phyloP scores from a whole-genome alignment of 495 filamentous ascomycete species.

The Hapsidospora chrysogenum region DNA sequence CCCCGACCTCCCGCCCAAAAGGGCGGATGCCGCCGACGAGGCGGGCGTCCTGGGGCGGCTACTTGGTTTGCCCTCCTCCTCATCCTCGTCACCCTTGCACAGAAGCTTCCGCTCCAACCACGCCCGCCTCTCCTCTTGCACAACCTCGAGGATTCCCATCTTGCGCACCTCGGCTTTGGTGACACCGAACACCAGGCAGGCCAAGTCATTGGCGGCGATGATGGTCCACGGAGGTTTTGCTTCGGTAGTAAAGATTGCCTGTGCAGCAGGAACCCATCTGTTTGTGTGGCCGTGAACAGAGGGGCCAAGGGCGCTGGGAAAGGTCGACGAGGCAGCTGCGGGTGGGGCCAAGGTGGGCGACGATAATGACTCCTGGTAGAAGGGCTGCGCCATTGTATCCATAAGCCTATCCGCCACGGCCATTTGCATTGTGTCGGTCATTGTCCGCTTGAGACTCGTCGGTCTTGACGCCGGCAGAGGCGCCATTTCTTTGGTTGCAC shows the following conservation, averaged over 20 bases:
- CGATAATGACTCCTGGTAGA: conserved; percentile 26
- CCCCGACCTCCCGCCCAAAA: conserved; percentile 45
- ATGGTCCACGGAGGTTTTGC: conserved; percentile 84
- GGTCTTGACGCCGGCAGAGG: conserved; percentile 40
- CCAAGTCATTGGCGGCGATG: conserved; percentile 88
- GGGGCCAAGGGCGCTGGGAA: conserved; percentile 15
- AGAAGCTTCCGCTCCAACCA: conserved; percentile 84
- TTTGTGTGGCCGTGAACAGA: conserved; percentile 69
- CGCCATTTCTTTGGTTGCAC: conserved; percentile 31
- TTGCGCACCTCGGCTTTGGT: conserved; percentile 86
- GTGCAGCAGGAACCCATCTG: conserved; percentile 78
- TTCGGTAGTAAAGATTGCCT: conserved; percentile 94
- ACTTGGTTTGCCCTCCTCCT: conserved; percentile 23
- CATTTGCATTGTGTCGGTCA: conserved; percentile 60
- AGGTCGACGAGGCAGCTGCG: conserved; percentile 12
- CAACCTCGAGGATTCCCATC: conserved; percentile 88
- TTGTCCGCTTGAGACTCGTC: conserved; percentile 69
- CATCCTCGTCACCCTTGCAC: conserved; percentile 28
- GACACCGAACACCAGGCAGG: conserved; percentile 90
- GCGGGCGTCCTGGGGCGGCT: conserved; percentile 25
- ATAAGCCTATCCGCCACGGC: conserved; percentile 69
- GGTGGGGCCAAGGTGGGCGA: conserved; percentile 25
- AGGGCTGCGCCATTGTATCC: conserved; percentile 79
- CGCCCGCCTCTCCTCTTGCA: conserved; percentile 66
- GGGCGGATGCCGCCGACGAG: conserved; percentile 25